phyloP scores from a whole-genome alignment of 2,329 filamentous ascomycete genomes.

The Ciborinia camelliae region DNA sequence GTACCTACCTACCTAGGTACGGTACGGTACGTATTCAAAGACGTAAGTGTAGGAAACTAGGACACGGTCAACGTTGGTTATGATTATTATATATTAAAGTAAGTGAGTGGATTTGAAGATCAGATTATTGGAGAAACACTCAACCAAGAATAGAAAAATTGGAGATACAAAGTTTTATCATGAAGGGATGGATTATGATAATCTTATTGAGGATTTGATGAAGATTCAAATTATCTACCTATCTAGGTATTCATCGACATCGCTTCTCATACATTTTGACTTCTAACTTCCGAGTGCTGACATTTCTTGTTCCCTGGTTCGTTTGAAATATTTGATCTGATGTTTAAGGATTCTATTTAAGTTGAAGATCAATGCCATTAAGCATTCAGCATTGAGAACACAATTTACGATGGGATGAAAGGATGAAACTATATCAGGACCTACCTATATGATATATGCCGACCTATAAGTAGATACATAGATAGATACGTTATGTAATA shows the following conservation, averaged over 20 bases:
- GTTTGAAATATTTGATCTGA: constrained; percentile 8
- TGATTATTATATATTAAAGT: neutral
- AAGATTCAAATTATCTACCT: constrained; percentile 16
- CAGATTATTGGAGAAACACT: neutral
- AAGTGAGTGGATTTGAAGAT: neutral
- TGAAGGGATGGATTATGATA: constrained; percentile 2
- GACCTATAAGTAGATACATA: no score
- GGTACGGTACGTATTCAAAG: neutral
- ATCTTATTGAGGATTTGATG: constrained; percentile 7
- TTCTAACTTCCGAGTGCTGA: no score
- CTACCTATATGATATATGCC: no score
- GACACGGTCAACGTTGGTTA: neutral
- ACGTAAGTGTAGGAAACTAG: neutral
- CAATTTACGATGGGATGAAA: constrained; percentile 10
- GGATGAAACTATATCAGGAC: no score
- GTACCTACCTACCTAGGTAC: no score
- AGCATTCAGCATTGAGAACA: neutral
- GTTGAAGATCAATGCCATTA: constrained; percentile 11
- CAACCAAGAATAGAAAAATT: constrained; percentile 4
- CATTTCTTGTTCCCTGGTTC: no score
- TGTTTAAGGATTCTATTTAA: constrained; percentile 16
- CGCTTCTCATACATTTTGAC: neutral
- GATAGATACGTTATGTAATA: no score
- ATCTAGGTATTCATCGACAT: neutral
- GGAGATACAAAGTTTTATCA: constrained; percentile 7